These are phyloP conservation scores for Saccharomyces uvarum DNA, from an alignment of 1,139 yeast genomes.

Conservation along the genomic window DNA sequence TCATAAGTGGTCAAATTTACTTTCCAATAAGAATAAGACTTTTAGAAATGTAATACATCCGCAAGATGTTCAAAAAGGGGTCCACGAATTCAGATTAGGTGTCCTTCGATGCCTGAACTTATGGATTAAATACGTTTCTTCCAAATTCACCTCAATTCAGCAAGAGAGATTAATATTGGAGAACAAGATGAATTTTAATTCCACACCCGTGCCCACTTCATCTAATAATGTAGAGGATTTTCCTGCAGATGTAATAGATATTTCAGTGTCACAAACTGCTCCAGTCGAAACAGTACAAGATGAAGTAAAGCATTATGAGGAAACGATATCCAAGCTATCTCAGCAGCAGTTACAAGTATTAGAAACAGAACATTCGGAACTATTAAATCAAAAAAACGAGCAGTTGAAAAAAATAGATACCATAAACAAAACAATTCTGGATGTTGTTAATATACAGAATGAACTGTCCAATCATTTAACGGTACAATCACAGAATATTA, in stretches of 20 bases:
- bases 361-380: slow-evolving; percentile 63
- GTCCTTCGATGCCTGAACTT: slow-evolving; percentile 26
- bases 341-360: slow-evolving; percentile 63
- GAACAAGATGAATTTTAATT: slow-evolving; percentile 22
- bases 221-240: neutral
- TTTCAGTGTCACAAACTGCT: slow-evolving; percentile 20
- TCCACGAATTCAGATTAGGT: slow-evolving; percentile 25
- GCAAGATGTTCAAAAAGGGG: slow-evolving; percentile 6
- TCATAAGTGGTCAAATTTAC: neutral
- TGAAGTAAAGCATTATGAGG: slow-evolving; percentile 28
- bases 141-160: slow-evolving; percentile 25
- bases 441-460: slow-evolving; percentile 69
- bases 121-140: slow-evolving; percentile 22
- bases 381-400: slow-evolving; percentile 52
- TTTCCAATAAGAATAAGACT: neutral
- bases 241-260: slow-evolving; percentile 8
- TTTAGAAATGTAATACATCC: slow-evolving; percentile 8
- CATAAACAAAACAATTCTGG: slow-evolving; percentile 73
- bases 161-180: slow-evolving; percentile 21
- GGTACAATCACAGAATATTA: slow-evolving; percentile 68
- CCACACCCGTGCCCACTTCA: neutral
- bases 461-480: slow-evolving; percentile 72
- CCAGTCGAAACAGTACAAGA: slow-evolving; percentile 29
- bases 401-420: slow-evolving; percentile 62
- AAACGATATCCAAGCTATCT: slow-evolving; percentile 34